Evolutionary conservation across 371 early-diverging fungal species (phyloP).

Genomic region (Antonospora locustae): DNA sequence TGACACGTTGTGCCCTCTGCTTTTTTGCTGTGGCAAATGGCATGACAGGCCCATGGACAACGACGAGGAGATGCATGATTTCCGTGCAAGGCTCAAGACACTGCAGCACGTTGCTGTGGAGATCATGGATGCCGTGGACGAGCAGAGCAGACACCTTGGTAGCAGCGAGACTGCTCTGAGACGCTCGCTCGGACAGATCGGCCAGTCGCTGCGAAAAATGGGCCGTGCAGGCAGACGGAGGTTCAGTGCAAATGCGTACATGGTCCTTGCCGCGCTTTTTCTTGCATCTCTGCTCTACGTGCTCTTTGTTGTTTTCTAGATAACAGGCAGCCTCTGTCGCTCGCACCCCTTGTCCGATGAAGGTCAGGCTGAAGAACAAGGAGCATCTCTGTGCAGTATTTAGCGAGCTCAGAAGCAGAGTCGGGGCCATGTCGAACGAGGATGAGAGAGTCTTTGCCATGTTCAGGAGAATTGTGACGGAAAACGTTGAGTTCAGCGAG

Average conservation of each 20-base stretch:
- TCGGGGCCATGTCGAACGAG: too few relatives aligned
- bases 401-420: too few relatives aligned
- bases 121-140: constrained; percentile 9
- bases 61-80: constrained; percentile 16
- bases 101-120: constrained; percentile 25
- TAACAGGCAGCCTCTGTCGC: too few relatives aligned
- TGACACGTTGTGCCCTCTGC: background rate
- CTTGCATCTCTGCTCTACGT: constrained; percentile 16
- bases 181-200: constrained; percentile 4
- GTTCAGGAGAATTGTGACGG: too few relatives aligned
- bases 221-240: constrained; percentile 2
- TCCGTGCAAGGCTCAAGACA: constrained; percentile 10
- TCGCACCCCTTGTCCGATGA: too few relatives aligned
- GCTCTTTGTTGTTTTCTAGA: constrained; percentile 19
- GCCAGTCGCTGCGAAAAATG: constrained; percentile 10
- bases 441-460: too few relatives aligned
- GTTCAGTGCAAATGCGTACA: constrained; percentile 17
- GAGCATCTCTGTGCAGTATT: too few relatives aligned
- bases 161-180: constrained; percentile 16
- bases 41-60: background rate
- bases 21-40: constrained; percentile 1
- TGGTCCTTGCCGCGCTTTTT: constrained; percentile 7
- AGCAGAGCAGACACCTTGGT: constrained; percentile 11
- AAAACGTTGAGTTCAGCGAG: too few relatives aligned
- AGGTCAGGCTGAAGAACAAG: too few relatives aligned